These are phyloP conservation scores for Aspergillus baeticus DNA, from an alignment of 495 filamentous ascomycete genomes.

Conservation along the genomic window DNA sequence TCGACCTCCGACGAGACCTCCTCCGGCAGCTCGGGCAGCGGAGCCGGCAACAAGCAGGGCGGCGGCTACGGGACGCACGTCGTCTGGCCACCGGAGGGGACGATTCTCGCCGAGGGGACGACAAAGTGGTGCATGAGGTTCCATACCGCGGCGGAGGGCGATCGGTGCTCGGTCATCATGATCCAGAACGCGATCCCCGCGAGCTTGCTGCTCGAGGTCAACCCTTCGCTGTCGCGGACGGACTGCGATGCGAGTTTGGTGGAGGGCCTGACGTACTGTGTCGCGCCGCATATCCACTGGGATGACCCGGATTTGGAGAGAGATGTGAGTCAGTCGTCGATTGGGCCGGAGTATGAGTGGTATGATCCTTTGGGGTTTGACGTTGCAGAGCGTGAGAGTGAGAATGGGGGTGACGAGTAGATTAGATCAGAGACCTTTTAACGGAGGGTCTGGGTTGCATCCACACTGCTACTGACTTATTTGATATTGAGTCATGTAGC, in stretches of 20 bases:
- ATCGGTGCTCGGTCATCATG: constrained; percentile 18
- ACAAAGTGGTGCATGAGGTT: constrained; percentile 18
- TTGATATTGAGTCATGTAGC: no score
- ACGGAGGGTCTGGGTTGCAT: no score
- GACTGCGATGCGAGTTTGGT: constrained; percentile 8
- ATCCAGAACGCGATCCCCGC: constrained; percentile 5
- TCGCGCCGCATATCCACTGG: not conserved
- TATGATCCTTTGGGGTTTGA: no score
- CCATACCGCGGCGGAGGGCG: not conserved
- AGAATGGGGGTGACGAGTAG: no score
- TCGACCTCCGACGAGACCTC: not conserved
- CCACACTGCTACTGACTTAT: no score
- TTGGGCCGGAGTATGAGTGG: no score
- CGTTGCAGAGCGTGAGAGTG: no score
- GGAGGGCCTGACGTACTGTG: constrained; percentile 13
- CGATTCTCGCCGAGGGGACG: constrained; percentile 18
- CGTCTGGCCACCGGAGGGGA: constrained; percentile 5
- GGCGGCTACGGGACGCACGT: not conserved
- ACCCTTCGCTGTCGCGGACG: not conserved
- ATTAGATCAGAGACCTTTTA: no score
- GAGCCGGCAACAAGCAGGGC: no score
- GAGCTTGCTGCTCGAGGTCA: constrained; percentile 13
- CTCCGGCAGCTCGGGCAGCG: not conserved
- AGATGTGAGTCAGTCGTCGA: no score
- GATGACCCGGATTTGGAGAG: no score